Conservation (phyloP, 1,139 yeast genomes). For the Entelexis paramagnoliae region DNA sequence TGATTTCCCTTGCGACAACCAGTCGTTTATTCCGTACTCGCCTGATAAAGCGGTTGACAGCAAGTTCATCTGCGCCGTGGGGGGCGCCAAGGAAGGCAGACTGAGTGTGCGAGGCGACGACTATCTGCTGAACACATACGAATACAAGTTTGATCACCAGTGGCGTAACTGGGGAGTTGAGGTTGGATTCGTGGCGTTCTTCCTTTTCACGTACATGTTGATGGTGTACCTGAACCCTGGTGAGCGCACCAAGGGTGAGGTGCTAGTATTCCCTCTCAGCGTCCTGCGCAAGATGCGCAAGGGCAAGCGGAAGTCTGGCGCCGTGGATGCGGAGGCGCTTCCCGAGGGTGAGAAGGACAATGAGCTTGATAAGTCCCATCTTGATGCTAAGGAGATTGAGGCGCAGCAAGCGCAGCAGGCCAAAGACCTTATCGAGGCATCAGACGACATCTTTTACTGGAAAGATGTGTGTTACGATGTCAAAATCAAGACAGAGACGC, state of each 20-base stretch:
- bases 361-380: slow-evolving; percentile 16
- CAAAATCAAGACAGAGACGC: slow-evolving; percentile 46
- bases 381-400: slow-evolving; percentile 20
- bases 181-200: slow-evolving; percentile 46
- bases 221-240: slow-evolving; percentile 61
- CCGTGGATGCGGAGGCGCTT: slow-evolving; percentile 19
- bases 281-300: slow-evolving; percentile 30
- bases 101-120: slow-evolving; percentile 46
- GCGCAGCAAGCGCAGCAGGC: slow-evolving; percentile 25
- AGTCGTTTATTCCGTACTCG: slow-evolving; percentile 43
- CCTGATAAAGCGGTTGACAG: slow-evolving; percentile 35
- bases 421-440: slow-evolving; percentile 28
- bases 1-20: slow-evolving; percentile 34
- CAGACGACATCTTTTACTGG: slow-evolving; percentile 60
- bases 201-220: slow-evolving; percentile 45
- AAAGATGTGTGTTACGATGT: slow-evolving; percentile 65
- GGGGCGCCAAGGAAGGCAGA: slow-evolving; percentile 55
- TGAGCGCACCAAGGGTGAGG: slow-evolving; percentile 75
- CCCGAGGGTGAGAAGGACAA: slow-evolving; percentile 25
- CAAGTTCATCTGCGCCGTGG: slow-evolving; percentile 46
- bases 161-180: slow-evolving; percentile 82
- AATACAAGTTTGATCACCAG: slow-evolving; percentile 47
- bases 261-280: slow-evolving; percentile 51
- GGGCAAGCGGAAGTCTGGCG: slow-evolving; percentile 29
- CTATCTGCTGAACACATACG: slow-evolving; percentile 41